Conservation (phyloP, 2,329 filamentous ascomycete genomes). For the Colletotrichum cereale region DNA sequence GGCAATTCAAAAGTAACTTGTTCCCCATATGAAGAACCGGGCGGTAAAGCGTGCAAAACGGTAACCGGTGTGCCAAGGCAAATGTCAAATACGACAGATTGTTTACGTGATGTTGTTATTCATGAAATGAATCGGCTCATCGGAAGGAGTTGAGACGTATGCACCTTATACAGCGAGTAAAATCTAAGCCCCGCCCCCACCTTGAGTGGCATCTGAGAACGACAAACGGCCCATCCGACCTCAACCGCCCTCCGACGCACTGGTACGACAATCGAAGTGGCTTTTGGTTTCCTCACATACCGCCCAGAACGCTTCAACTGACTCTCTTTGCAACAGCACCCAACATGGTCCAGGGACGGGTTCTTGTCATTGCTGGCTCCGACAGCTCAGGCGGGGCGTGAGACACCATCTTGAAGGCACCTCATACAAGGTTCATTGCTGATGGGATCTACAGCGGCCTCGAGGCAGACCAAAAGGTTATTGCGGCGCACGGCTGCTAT, state of each 20-base stretch:
- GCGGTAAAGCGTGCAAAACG: neutral
- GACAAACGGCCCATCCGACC: slow-evolving; percentile 5
- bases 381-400: slow-evolving; percentile 92
- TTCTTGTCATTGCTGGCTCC: slow-evolving; percentile 88
- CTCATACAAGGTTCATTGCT: neutral
- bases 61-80: neutral
- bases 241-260: slow-evolving; percentile 8
- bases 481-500: slow-evolving; percentile 92
- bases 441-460: slow-evolving; percentile 74
- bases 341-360: slow-evolving; percentile 60
- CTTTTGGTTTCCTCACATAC: neutral
- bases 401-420: slow-evolving; percentile 43
- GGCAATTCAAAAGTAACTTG: slow-evolving; percentile 37
- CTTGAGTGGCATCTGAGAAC: slow-evolving; percentile 33
- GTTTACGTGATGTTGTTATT: neutral
- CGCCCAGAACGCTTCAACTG: neutral
- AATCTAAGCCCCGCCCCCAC: slow-evolving; percentile 37
- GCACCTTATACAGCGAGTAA: slow-evolving; percentile 5
- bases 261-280: neutral
- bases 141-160: neutral
- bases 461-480: slow-evolving; percentile 95
- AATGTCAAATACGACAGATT: neutral
- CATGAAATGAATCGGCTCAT: too few species aligned
- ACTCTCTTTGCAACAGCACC: neutral
- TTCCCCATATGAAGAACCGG: slow-evolving; percentile 4